Base-by-base conservation (phyloP, 2,329 filamentous ascomycete species). In the Scopulariopsis brevicaulis region DNA sequence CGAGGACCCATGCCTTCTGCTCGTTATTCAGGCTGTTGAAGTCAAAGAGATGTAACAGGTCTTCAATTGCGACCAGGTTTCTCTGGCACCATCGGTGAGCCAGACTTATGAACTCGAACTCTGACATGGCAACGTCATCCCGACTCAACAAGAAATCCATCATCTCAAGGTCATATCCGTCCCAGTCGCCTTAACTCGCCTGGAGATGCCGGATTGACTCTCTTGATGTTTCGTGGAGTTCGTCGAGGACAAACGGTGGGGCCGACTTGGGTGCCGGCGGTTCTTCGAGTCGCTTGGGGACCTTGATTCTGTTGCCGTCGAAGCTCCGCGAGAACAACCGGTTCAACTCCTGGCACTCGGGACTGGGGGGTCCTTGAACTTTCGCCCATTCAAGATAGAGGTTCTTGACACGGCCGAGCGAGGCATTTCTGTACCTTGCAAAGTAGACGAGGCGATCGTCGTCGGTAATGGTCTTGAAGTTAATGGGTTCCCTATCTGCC, bases 341-440 rank as follows among this genome's bases (percentile, higher is more conserved):
- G 59, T 74, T 74, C 34, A 74, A 63, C 57, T 74, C 68, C 60
- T 74, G 71, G 58, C 72, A 74, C 60, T 74, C 62, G 10, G 66
- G 54, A 32, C 68, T 70, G 66, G 74, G 69, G 7, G 72, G 59
- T 11, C 70, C 69, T 20, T 64, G 66, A 4, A 66, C 62, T 28
- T 70, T 65, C 34, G 70, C 71, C 72, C 72, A 75, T 53, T 71
- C 68, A n/a, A 74, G 65, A 60, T 70, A 74, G 11, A 74, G 64
- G 53, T 72, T 73, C 61, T 74, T 74, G 54, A 73, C 68, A 54
- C 64, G 65, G 2, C 72, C 72, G 1, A 73, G 60, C 2, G 71
- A 73, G 10, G 69, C 67, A 57, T 69, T 73, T 2, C 66, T 70
- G 57, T 73, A 73, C 54, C 65, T 65, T 37, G 71, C 72, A 62